Percentiles rank a stretch among this genome's conserved stretches.
Conservation (phyloP, 768 basidiomycete species). For the Auricularia heimuer region DNA sequence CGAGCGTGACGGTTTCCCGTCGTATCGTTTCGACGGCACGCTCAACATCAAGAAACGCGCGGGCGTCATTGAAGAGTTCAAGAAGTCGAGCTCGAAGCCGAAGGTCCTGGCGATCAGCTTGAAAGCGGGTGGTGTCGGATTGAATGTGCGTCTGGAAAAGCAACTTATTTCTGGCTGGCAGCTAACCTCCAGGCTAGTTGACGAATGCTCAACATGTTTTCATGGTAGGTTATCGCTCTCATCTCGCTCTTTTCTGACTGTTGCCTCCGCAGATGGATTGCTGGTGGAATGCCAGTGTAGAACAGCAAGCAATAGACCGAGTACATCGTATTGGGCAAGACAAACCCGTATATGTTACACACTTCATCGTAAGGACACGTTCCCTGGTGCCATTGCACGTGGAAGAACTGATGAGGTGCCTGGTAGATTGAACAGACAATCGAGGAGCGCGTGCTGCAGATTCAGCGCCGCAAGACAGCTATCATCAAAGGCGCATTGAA, state of each 20-base stretch:
- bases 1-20: conserved; percentile 56
- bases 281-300: conserved; percentile 83
- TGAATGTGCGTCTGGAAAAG: conserved; percentile 47
- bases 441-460: conserved; percentile 67
- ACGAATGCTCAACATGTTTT: conserved; percentile 79
- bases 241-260: not conserved
- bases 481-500: conserved; percentile 80
- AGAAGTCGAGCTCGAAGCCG: conserved; percentile 52
- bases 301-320: conserved; percentile 80
- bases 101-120: conserved; percentile 71
- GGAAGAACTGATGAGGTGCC: not conserved
- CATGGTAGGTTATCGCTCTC: conserved; percentile 42
- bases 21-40: conserved; percentile 82
- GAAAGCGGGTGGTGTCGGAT: conserved; percentile 87
- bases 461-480: conserved; percentile 80
- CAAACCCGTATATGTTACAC: conserved; percentile 71
- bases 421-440: conserved; percentile 60
- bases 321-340: conserved; percentile 82
- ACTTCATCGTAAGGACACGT: conserved; percentile 55
- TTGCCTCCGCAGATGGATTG: conserved; percentile 65
- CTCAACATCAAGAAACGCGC: conserved; percentile 81
- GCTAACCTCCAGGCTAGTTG: conserved; percentile 30
- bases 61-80: conserved; percentile 70
- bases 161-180: not conserved
- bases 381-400: too few relatives aligned